Evolutionary conservation across 2,329 filamentous ascomycete species (phyloP), one percentile per base, ranked within the genome.

Genomic region (Verticillium zaregamsianum): DNA sequence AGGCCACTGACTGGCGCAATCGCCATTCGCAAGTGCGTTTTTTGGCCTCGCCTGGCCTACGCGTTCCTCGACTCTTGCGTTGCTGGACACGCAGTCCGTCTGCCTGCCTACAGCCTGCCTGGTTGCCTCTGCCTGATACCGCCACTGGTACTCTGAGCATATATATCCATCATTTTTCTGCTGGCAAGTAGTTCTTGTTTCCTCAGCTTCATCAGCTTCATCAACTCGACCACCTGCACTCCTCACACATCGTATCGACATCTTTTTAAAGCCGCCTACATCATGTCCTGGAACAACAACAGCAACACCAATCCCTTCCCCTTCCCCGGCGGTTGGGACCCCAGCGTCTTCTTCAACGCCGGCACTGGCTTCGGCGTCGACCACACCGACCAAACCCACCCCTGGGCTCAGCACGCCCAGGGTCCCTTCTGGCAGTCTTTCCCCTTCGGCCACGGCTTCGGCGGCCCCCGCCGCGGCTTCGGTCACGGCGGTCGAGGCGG

Each of bases 261-360:
- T 8, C 11, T n/a, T 9, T 45, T 8, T 5, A 28, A 49, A 31
- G n/a, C 55, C 55, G 54, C 49, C 28, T 57, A n/a, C 40, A 64
- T 32, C 39, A 65, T 65, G 64, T 64, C 64, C 59, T 64, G 64
- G 63, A 57, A 62, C 54, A 62, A 62, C 23, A 59, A 62, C 61
- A 63, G 62, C 59, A 55, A 60, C 37, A 61, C 64, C 40, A 61
- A 59, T 33, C 63, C 61, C 15, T 63, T 77, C 59, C 73, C 76
- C 32, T 77, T 76, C 28, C 60, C 68, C 55, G 45, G 62, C 31
- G 55, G n/a, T 12, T 49, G 40, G 40, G 40, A 49, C 20, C n/a
- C n/a, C 40, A 20, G n/a, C 40, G 17, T 5, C 7, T 49, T 23
- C 40, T 49, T 49, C n/a, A 49, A 49, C 40, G 40, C 67, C n/a